phyloP scores from a whole-genome alignment of 2,329 filamentous ascomycete genomes.

The Monosporascus cannonballus region DNA sequence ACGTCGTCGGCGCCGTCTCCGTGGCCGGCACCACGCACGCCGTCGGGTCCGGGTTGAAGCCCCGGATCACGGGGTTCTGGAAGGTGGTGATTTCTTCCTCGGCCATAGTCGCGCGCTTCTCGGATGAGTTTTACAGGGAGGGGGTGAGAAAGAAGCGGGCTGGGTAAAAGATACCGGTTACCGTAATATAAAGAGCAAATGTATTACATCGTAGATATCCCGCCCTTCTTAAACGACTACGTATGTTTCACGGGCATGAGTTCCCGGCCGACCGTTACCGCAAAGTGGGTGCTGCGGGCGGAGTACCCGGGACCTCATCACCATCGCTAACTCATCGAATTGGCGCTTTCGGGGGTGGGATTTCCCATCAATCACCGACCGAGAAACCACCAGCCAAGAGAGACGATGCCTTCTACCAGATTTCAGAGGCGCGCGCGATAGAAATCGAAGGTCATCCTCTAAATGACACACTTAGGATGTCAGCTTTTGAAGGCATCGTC shows the following conservation, averaged over 20 bases:
- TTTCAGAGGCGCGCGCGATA: too few species aligned
- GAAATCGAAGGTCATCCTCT: too few species aligned
- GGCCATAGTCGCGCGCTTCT: not conserved
- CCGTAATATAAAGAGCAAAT: too few species aligned
- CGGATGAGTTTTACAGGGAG: slow-evolving; percentile 6
- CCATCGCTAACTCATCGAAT: too few species aligned
- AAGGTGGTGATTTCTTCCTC: slow-evolving; percentile 17
- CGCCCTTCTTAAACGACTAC: not conserved
- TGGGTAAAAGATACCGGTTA: too few species aligned
- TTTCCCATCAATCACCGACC: slow-evolving; percentile 16
- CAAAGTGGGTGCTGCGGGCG: not conserved
- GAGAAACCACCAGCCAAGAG: not conserved
- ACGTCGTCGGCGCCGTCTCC: slow-evolving; percentile 27
- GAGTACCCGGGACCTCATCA: too few species aligned
- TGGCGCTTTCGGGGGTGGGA: slow-evolving; percentile 1
- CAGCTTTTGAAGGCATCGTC: too few species aligned
- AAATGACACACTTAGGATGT: too few species aligned
- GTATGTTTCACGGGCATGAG: too few species aligned
- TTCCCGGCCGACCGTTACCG: too few species aligned
- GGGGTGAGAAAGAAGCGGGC: too few species aligned
- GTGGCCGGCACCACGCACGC: slow-evolving; percentile 29
- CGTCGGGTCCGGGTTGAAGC: slow-evolving; percentile 59
- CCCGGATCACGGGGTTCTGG: slow-evolving; percentile 48
- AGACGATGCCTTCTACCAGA: too few species aligned
- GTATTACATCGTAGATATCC: not conserved